Percentiles rank a stretch among this genome's conserved stretches.
These are phyloP conservation scores for Nemania sp. DNA, from an alignment of 2,329 filamentous ascomycete species.

Conservation along the genomic window DNA sequence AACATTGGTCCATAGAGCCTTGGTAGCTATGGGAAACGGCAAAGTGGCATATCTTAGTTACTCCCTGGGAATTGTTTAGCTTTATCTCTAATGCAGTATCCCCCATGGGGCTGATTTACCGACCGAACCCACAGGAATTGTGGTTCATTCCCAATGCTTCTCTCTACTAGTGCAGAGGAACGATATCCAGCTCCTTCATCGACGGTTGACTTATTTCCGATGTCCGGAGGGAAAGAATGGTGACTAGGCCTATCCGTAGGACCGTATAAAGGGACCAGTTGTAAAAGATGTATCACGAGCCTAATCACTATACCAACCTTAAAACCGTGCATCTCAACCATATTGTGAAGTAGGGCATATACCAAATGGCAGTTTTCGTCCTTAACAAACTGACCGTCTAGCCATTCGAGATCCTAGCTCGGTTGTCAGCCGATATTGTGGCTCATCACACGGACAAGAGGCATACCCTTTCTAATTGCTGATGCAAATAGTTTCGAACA, in stretches of 20 bases:
- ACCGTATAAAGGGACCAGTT: conserved; percentile 3
- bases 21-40: conserved; percentile 3
- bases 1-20: conserved; percentile 4
- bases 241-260: neutral
- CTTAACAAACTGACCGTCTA: neutral
- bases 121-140: neutral
- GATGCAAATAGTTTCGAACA: neutral
- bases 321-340: neutral
- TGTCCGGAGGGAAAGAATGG: neutral
- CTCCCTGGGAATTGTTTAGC: neutral
- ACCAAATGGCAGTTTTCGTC: neutral
- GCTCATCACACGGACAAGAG: neutral
- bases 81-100: neutral
- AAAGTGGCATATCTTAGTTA: neutral
- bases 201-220: neutral
- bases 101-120: neutral
- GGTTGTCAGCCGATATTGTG: neutral
- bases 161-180: neutral
- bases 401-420: conserved; percentile 4
- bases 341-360: too few species aligned
- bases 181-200: neutral
- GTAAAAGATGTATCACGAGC: conserved; percentile 6
- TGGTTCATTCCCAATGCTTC: conserved; percentile 3
- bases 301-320: conserved; percentile 2
- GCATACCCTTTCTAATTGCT: neutral